Base-by-base conservation (phyloP, 2,329 filamentous ascomycete species). In the Cryphonectria parasitica region DNA sequence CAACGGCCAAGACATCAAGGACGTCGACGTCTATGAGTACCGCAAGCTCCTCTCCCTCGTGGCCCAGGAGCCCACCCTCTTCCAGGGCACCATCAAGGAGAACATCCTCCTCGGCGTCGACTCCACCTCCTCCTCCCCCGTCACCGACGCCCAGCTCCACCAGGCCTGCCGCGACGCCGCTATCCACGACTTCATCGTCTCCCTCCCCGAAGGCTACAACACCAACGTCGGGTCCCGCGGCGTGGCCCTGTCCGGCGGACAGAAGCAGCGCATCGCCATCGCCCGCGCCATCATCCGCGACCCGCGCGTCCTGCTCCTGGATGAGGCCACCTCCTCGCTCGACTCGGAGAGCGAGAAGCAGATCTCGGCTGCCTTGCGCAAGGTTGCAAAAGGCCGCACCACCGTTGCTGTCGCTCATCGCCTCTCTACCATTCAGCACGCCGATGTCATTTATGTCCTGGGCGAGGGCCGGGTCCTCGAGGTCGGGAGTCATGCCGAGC, bases 381-480 rank as follows among this genome's bases (percentile, higher is more conserved):
- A 83, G 58, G 89, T 88, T 0, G 85, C 85, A 3, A 83, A 84
- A 73, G 87, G 87, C 2, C 81, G 87, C 10, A 90, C 93, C 1
- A 92, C 92, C 72, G 83, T 96, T 3, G 91, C 92, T 2, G 92
- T 96, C 15, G 93, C 93, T 1, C 93, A 95, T 78, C 85, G 92
- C 19, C 83, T 95, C 64, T 90, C 90, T 0, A 95, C 91, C 17
- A 89, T 95, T 28, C 92, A 92, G 78, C 91, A 94, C 74, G 91
- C 92, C 1, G 90, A 95, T 78, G 82, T 90, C n/a, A 95, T 95
- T 58, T 93, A 92, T 75, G 92, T 95, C 0, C 88, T 96, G 64
- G 91, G 91, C 15, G 86, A 90, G 72, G 89, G 90, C 34, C 86
- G 83, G 74, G 81, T 89, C 60, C 76, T 89, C 15, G 87, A 89